phyloP scores from a whole-genome alignment of 306 rosid species.

The Abrus pulchellus region DNA sequence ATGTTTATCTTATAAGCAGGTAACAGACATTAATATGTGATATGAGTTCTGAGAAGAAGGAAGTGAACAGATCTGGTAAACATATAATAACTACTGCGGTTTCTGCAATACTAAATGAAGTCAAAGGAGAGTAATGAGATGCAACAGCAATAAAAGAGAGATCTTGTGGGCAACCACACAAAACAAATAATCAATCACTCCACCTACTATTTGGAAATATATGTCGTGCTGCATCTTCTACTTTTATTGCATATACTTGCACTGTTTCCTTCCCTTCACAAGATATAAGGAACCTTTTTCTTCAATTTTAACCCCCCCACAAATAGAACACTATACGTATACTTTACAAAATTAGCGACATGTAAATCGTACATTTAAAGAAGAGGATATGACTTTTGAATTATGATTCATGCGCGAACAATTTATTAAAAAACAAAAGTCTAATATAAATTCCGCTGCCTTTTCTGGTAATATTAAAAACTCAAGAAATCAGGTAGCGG shows the following conservation, averaged over 20 bases:
- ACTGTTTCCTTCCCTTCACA: not conserved
- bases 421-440: not conserved
- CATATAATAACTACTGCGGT: constrained; percentile 23
- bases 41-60: not conserved
- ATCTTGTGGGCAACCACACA: constrained; percentile 51
- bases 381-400: not conserved
- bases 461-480: not conserved
- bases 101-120: constrained; percentile 58
- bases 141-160: constrained; percentile 12
- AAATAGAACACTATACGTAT: not conserved
- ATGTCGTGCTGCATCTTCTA: not conserved
- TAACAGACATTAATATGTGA: not conserved
- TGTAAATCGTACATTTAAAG: not conserved
- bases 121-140: constrained; percentile 47
- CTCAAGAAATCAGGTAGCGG: not conserved
- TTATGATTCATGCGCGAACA: not conserved
- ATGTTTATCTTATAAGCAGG: not conserved
- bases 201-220: constrained; percentile 37
- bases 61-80: constrained; percentile 24
- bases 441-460: not conserved
- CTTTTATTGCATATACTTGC: constrained; percentile 28
- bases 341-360: too few relatives aligned
- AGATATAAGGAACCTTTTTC: not conserved
- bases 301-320: not conserved
- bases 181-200: constrained; percentile 39